phyloP scores from a whole-genome alignment of 345 rosid species.

The Hevea brasiliensis region DNA sequence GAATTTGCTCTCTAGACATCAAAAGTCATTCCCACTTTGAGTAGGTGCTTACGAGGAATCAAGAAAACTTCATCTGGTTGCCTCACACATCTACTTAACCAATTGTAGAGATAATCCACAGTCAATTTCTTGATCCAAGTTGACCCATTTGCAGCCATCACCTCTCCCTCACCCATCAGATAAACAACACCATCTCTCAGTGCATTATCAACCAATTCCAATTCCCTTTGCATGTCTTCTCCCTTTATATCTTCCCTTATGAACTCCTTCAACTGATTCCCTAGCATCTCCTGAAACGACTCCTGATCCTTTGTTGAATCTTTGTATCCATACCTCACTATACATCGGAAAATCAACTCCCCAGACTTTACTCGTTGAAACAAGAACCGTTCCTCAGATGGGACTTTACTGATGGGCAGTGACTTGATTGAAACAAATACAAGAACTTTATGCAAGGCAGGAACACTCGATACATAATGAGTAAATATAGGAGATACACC shows the following conservation, averaged over 20 bases:
- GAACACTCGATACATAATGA: conserved; percentile 44
- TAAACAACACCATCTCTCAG: conserved; percentile 43
- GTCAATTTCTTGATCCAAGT: conserved; percentile 37
- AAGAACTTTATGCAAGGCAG: conserved; percentile 39
- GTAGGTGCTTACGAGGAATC: conserved; percentile 47
- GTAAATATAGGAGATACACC: conserved; percentile 45
- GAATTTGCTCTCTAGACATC: conserved; percentile 37
- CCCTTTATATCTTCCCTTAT: conserved; percentile 8
- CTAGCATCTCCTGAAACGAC: conserved; percentile 33
- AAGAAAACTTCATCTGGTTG: conserved; percentile 40
- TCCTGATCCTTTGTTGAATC: conserved; percentile 33
- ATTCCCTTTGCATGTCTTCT: background rate
- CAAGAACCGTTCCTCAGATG: conserved; percentile 35
- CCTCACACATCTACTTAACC: conserved; percentile 45
- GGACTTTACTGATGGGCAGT: conserved; percentile 37
- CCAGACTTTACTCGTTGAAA: conserved; percentile 35
- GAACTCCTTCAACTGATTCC: conserved; percentile 36
- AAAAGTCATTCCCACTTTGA: conserved; percentile 63
- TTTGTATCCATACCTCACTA: conserved; percentile 50
- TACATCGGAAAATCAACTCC: conserved; percentile 40
- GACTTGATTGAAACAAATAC: conserved; percentile 50
- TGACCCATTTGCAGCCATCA: conserved; percentile 39
- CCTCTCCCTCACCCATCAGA: conserved; percentile 49
- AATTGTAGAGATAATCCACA: conserved; percentile 44
- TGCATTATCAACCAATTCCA: conserved; percentile 16